phyloP scores from a whole-genome alignment of 768 basidiomycete genomes.

The Tubosaeta brunneosetosa region DNA sequence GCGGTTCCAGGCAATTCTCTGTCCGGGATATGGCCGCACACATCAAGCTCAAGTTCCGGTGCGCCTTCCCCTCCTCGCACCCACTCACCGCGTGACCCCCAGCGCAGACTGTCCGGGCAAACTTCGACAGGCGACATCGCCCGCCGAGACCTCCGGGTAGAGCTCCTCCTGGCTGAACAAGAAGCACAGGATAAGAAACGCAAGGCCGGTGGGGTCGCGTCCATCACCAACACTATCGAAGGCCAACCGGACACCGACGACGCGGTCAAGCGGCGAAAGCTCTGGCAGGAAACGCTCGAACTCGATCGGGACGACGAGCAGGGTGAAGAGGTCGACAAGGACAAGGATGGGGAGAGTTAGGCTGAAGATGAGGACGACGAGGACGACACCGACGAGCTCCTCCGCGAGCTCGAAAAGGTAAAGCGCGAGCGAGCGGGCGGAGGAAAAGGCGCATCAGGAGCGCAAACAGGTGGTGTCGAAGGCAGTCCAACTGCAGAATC shows the following conservation, averaged over 20 bases:
- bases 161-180: slow-evolving; percentile 78
- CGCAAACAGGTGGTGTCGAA: slow-evolving; percentile 61
- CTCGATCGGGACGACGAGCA: slow-evolving; percentile 83
- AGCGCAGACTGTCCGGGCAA: slow-evolving; percentile 78
- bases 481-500: slow-evolving; percentile 64
- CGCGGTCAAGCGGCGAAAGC: slow-evolving; percentile 75
- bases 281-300: slow-evolving; percentile 81
- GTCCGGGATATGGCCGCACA: slow-evolving; percentile 92
- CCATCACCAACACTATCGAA: slow-evolving; percentile 22
- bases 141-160: slow-evolving; percentile 75
- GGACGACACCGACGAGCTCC: slow-evolving; percentile 76
- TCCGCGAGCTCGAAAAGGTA: slow-evolving; percentile 97
- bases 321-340: slow-evolving; percentile 33
- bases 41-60: slow-evolving; percentile 98
- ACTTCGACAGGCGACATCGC: slow-evolving; percentile 73
- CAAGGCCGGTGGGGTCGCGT: slow-evolving; percentile 68
- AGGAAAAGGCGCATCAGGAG: slow-evolving; percentile 83
- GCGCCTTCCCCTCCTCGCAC: slow-evolving; percentile 11
- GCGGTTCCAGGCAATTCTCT: slow-evolving; percentile 89
- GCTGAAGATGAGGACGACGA: slow-evolving; percentile 38
- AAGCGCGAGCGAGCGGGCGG: slow-evolving; percentile 94
- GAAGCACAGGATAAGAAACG: slow-evolving; percentile 87
- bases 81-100: too few relatives aligned
- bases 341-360: slow-evolving; percentile 35
- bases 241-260: slow-evolving; percentile 42